Conservation (phyloP, 2,329 filamentous ascomycete species). For the Pseudogymnoascus sp. region DNA sequence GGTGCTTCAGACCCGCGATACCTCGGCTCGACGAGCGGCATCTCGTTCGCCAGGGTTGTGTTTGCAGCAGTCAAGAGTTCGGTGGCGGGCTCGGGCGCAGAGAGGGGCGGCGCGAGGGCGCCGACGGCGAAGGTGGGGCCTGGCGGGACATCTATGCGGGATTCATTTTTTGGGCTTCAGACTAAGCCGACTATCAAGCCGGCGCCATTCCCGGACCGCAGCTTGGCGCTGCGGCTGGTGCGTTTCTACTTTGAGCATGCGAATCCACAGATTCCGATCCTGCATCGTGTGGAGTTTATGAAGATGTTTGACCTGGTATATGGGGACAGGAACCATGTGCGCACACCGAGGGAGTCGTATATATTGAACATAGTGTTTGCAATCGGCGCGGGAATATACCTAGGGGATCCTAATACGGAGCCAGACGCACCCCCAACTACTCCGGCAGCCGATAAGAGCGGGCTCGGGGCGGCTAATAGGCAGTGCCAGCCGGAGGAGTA, state of each 20-base stretch:
- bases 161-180: slow-evolving; percentile 95
- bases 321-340: slow-evolving; percentile 49
- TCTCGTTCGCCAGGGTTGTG: slow-evolving; percentile 89
- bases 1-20: slow-evolving; percentile 72
- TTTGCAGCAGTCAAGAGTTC: slow-evolving; percentile 82
- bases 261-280: slow-evolving; percentile 88
- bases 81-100: slow-evolving; percentile 55
- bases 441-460: slow-evolving; percentile 19
- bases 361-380: slow-evolving; percentile 95
- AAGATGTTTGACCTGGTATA: slow-evolving; percentile 79
- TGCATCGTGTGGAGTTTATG: slow-evolving; percentile 86
- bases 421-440: slow-evolving; percentile 13
- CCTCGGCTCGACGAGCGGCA: slow-evolving; percentile 76
- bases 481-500: slow-evolving; percentile 86
- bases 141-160: slow-evolving; percentile 72
- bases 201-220: slow-evolving; percentile 71
- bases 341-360: slow-evolving; percentile 77
- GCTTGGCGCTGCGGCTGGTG: slow-evolving; percentile 64
- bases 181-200: slow-evolving; percentile 81
- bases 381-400: slow-evolving; percentile 87
- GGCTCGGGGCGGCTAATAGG: slow-evolving; percentile 32
- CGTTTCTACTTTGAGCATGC: slow-evolving; percentile 91
- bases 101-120: slow-evolving; percentile 48
- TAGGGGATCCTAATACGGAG: slow-evolving; percentile 52
- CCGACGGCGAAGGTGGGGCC: slow-evolving; percentile 26